Evolutionary conservation across 1,284 basidiomycete genomes (phyloP), one percentile per base, ranked within the genome.

Genomic region (Apiotrichum porosum): DNA sequence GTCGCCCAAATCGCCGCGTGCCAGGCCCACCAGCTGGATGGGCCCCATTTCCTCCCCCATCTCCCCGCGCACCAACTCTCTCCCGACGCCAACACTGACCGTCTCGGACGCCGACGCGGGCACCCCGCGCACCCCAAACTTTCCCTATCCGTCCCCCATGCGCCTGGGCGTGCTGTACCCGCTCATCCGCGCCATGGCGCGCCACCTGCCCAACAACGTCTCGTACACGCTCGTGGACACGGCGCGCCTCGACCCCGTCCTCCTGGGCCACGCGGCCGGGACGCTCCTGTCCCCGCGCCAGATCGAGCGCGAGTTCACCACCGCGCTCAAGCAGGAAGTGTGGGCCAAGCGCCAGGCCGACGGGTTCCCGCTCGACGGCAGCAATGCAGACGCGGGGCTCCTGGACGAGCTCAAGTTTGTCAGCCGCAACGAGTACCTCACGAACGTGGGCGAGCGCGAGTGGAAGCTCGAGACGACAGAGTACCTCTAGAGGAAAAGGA

Each of bases 61-160:
- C 32, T 31, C 32, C 22, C 32, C 31, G 5, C 8, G 26, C 19
- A 22, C 33, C 19, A 18, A 28, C 21, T 19, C 39, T 6, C 19
- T 28, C 6, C 30, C 41, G 6, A 31, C 41, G 21, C 41, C 41
- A 3, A 21, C 21, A 12, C 28, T 42, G 21, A 21, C 21, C 30
- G 32, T 42, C 32, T 33, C 41, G 15, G 41, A 42, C 41, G 41
- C 41, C n/a, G 41, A 42, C 32, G 41, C 41, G 21, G 21, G 41
- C 41, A 30, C 32, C 32, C 12, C 26, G 26, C 12, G 6, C 26
- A n/a, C n/a, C n/a, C n/a, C n/a, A n/a, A 28, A 28, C 26, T 28
- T 28, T 12, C 26, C 26, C 26, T 12, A 6, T 12, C 26, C 26
- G 8, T 28, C 26, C 8, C 15, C 21, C 6, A 15, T 10, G 14